Evolutionary conservation across 2,329 filamentous ascomycete species (phyloP).

Genomic region (Samsoniella hepiali): DNA sequence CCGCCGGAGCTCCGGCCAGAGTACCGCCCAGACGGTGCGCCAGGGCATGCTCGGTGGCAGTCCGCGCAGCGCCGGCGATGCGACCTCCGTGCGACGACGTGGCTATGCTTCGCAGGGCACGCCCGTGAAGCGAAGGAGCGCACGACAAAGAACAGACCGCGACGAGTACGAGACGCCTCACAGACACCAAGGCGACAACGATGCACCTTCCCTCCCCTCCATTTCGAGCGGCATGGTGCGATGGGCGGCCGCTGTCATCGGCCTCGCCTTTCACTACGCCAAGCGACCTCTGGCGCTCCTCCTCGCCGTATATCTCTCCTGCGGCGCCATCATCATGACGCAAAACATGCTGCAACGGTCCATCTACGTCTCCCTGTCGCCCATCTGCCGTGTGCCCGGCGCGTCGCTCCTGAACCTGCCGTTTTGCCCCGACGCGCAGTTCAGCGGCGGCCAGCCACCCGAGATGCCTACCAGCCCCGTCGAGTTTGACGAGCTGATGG

Average conservation of each 20-base stretch:
- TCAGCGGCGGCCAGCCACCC: constrained; percentile 16
- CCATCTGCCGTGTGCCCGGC: constrained; percentile 68
- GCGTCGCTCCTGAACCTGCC: constrained; percentile 58
- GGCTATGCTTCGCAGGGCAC: constrained; percentile 23
- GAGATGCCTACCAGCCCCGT: constrained; percentile 35
- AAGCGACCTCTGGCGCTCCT: constrained; percentile 63
- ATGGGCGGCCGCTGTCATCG: constrained; percentile 56
- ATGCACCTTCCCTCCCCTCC: constrained; percentile 34
- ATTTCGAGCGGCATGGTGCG: constrained; percentile 38
- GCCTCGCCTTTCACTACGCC: constrained; percentile 57
- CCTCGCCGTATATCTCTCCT: constrained; percentile 58
- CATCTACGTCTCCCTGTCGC: constrained; percentile 59
- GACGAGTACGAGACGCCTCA: constrained; percentile 21
- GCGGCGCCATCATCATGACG: constrained; percentile 56
- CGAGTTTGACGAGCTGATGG: constrained; percentile 74
- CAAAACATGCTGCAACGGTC: constrained; percentile 62
- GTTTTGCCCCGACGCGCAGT: constrained; percentile 50
- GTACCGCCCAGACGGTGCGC: constrained; percentile 32
- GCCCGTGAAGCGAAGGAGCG: constrained; percentile 26
- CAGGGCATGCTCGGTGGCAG: constrained; percentile 25
- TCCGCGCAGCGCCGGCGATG: constrained; percentile 22
- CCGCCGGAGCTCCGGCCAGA: constrained; percentile 33
- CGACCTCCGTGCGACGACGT: constrained; percentile 30
- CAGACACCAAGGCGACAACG: not conserved
- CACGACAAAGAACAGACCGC: constrained; percentile 20